Evolutionary conservation across 83 land plant genomes (phyloP), one percentile per base, ranked within the genome.

Genomic region (Isoetes engelmannii): DNA sequence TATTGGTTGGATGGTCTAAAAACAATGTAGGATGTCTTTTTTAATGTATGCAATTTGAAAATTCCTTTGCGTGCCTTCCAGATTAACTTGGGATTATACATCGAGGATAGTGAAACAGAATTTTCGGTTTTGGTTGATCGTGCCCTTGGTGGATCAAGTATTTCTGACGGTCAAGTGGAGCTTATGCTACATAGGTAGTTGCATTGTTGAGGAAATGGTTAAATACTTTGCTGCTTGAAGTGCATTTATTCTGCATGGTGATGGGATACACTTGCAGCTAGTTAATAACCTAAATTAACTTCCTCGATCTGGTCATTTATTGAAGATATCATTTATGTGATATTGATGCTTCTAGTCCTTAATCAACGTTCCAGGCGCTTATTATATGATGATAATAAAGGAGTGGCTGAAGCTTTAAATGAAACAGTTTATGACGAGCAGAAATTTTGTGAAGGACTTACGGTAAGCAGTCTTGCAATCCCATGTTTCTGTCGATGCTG

Each of bases 111-210:
- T 37, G 75, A 69, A 43, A 79, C 67, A 7, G 99, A 95, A 12
- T 67, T 95, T 19, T 95, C 99, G 50, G 75, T 95, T 42, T 76
- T 95, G 66, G 99, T 95, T n/a, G 99, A 95, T 74, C 84, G 99
- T 47, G 55, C 97, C 43, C 74, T 95, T 21, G 99, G 99, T 42
- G 99, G 94, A 50, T 69, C 86, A 60, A 95, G 99, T 65, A 69
- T 95, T 46, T 48, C 44, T 5, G 93, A 95, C 85, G 99, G 99
- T 1, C 81, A 95, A 67, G 13, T 95, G 21, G 99, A 95, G 73
- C 67, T 95, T 41, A 95, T 95, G 97, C 87, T 91, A 10, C 99
- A 95, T 68, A 86, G 99, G 99, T 95, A 58, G 43, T 19, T 44
- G 37, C 18, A 47, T 47, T 68, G 44, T 69, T 69, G 70, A 51